A percentile compares a stretch with the other conserved stretches of the same genome.
phyloP scores from a whole-genome alignment of 768 basidiomycete species.

The Tricholoma furcatifolium region DNA sequence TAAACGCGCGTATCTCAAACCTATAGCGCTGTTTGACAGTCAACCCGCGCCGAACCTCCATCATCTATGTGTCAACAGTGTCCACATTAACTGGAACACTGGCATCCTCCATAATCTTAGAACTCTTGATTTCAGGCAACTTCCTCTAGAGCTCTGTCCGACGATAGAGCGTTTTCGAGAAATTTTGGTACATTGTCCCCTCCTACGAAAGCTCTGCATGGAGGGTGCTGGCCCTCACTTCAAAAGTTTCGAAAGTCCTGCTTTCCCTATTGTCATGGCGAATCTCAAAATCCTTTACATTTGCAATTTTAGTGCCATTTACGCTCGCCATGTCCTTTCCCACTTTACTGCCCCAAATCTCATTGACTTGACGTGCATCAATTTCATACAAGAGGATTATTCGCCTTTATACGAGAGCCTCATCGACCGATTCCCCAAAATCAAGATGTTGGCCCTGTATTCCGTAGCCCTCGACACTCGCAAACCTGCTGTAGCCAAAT shows the following conservation, averaged over 20 bases:
- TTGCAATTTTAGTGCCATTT: conserved; percentile 52
- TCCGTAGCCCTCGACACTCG: conserved; percentile 32
- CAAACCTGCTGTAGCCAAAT: conserved; percentile 38
- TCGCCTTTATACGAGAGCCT: conserved; percentile 43
- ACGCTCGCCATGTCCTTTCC: conserved; percentile 44
- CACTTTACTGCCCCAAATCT: conserved; percentile 58
- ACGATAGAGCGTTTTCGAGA: conserved; percentile 48
- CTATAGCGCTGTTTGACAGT: conserved; percentile 51
- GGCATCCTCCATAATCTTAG: conserved; percentile 53
- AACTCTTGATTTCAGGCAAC: conserved; percentile 62
- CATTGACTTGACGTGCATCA: conserved; percentile 57
- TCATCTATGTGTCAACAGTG: conserved; percentile 54
- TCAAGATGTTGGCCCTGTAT: conserved; percentile 55
- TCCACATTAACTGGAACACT: conserved; percentile 59
- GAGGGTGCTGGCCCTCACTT: conserved; percentile 61
- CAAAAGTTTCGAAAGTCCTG: conserved; percentile 19
- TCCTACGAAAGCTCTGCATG: conserved; percentile 52
- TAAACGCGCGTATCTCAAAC: conserved; percentile 28
- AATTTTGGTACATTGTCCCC: conserved; percentile 48
- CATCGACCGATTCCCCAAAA: conserved; percentile 46
- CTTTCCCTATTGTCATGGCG: conserved; percentile 43
- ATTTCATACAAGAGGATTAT: conserved; percentile 51
- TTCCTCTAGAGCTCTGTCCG: conserved; percentile 53
- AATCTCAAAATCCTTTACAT: conserved; percentile 51
- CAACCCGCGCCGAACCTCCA: conserved; percentile 42